Percentiles rank a stretch among this genome's conserved stretches.
phyloP scores from a whole-genome alignment of 352 stramenopile genomes.

The Phytopythium oedochilum region DNA sequence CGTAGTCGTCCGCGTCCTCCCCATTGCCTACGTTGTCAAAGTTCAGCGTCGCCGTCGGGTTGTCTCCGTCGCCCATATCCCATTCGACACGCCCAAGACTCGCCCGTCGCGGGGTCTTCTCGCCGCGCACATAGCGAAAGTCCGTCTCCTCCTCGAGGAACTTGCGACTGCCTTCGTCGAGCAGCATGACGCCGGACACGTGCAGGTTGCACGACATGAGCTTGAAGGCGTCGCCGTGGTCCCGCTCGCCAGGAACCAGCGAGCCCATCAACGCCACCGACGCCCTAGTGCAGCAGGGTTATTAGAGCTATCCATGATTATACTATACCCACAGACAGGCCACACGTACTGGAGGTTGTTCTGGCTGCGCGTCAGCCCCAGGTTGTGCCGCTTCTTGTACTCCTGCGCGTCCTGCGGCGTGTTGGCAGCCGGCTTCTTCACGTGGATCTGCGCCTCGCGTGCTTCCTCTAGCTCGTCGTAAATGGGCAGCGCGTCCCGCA shows the following conservation, averaged over 20 bases:
- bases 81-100: slow-evolving; percentile 4
- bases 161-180: slow-evolving; percentile 78
- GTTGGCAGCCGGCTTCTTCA: slow-evolving; percentile 19
- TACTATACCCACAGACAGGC: no score
- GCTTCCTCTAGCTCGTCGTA: slow-evolving; percentile 63
- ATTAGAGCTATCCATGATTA: no score
- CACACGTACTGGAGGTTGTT: slow-evolving; percentile 58
- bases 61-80: slow-evolving; percentile 9
- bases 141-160: slow-evolving; percentile 25
- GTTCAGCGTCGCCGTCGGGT: slow-evolving; percentile 28
- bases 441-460: slow-evolving; percentile 39
- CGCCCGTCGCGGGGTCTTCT: slow-evolving; percentile 5
- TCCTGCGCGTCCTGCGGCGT: slow-evolving; percentile 7
- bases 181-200: slow-evolving; percentile 57
- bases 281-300: slow-evolving; percentile 24
- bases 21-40: slow-evolving; percentile 38
- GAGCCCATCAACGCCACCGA: slow-evolving; percentile 81
- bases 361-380: slow-evolving; percentile 35
- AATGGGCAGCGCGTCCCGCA: slow-evolving; percentile 55
- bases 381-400: slow-evolving; percentile 12
- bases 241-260: slow-evolving; percentile 64
- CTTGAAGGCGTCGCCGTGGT: slow-evolving; percentile 85
- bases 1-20: slow-evolving; percentile 20
- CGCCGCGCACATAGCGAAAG: slow-evolving; percentile 1
- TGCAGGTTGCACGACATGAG: slow-evolving; percentile 77